These are phyloP conservation scores for Tuber calosporum DNA, from an alignment of 495 filamentous ascomycete species.

Conservation along the genomic window DNA sequence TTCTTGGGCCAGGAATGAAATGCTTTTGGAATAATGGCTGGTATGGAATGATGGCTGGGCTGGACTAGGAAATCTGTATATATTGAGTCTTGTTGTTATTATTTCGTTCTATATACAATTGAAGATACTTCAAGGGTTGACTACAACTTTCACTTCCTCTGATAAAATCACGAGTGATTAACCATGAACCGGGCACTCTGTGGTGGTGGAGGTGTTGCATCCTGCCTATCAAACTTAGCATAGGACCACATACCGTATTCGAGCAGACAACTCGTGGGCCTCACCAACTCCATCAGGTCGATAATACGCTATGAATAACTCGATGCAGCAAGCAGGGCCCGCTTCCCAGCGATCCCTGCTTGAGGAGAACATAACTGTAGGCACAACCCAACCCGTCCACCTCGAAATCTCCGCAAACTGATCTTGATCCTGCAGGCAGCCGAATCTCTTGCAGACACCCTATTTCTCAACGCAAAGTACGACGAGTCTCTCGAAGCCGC, in stretches of 20 bases:
- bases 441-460: slow-evolving; percentile 20
- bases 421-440: slow-evolving; percentile 21
- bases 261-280: background rate
- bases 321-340: background rate
- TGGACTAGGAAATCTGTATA: no score
- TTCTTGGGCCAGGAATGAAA: background rate
- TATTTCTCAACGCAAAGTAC: slow-evolving; percentile 52
- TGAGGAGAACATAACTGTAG: background rate
- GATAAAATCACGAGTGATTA: background rate
- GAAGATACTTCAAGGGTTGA: no score
- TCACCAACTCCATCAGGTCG: background rate
- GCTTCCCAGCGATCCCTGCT: background rate
- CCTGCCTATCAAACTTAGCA: background rate
- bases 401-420: background rate
- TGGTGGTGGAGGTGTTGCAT: background rate
- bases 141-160: no score
- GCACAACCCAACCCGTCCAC: background rate
- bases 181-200: background rate
- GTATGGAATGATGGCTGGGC: no score
- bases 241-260: background rate
- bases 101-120: no score
- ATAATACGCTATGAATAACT: background rate
- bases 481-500: slow-evolving; percentile 64
- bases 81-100: no score
- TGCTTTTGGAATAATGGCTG: background rate